phyloP scores from a whole-genome alignment of 257 asterid species.

The Pogostemon cablin region DNA sequence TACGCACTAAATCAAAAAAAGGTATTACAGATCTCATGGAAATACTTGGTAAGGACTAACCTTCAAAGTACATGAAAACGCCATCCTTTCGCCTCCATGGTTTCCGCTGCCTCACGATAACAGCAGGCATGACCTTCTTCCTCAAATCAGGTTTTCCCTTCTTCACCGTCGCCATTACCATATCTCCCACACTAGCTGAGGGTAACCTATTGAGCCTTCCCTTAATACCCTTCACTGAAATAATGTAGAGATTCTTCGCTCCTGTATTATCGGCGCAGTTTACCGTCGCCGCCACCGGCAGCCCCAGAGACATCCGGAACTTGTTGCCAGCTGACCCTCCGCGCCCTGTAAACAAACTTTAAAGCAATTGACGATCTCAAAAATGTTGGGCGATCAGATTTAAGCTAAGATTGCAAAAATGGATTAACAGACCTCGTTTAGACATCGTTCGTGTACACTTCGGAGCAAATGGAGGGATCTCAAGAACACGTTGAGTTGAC shows the following conservation, averaged over 20 bases:
- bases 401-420: neutral
- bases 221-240: conserved; percentile 65
- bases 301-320: conserved; percentile 65
- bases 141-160: conserved; percentile 72
- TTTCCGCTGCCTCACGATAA: conserved; percentile 62
- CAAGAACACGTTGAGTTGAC: neutral
- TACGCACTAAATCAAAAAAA: neutral
- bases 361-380: neutral
- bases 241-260: conserved; percentile 59
- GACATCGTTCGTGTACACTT: conserved; percentile 41
- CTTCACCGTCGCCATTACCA: conserved; percentile 78
- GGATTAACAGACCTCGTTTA: conserved; percentile 43
- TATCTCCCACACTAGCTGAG: conserved; percentile 71
- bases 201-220: conserved; percentile 66
- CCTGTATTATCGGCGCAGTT: conserved; percentile 65
- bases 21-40: neutral
- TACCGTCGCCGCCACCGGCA: conserved; percentile 75
- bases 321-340: conserved; percentile 74
- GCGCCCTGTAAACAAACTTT: conserved; percentile 44
- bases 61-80: conserved; percentile 67
- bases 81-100: conserved; percentile 76
- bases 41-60: conserved; percentile 21
- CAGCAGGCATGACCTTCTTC: conserved; percentile 78
- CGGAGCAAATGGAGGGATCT: no score
- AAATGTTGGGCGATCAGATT: no score